Base-by-base conservation (phyloP, 192 early-diverging fungal species). In the Umbelopsis ramanniana region DNA sequence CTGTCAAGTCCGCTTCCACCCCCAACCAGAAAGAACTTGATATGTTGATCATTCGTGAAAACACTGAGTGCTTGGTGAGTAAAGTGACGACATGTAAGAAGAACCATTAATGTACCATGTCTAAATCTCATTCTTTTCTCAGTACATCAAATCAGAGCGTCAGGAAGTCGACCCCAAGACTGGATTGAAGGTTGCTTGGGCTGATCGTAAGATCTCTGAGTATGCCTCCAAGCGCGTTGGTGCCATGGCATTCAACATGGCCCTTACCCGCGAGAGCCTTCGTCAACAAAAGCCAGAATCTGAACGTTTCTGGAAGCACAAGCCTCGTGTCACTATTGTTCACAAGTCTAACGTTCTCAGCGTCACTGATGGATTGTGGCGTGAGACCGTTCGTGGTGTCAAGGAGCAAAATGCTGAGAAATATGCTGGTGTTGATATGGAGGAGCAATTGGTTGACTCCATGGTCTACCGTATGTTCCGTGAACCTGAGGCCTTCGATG, bases 391-490 rank as follows among this genome's bases (percentile, higher is more conserved):
- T 22, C 89, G 91, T 67, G 76, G 72, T 50, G 90, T 93, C 73
- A 87, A 94, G 71, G 86, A 88, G 46, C 79, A 84, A 66, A 91
- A 90, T 52, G 75, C 85, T 14, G 82, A 81, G 52, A 87, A 86
- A 68, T 85, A 79, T 57, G 73, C 78, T 45, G 74, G 77, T 45
- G 89, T 97, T 0, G 86, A 94, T 46, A 84, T 96, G 79, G 94
- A 99, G 72, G 97, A 99, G 83, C 97, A 99, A 82, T 86, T 99
- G 76, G 96, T 99, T 4, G 97, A 99, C 72, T 99, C 97, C 23
- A 99, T 99, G 97, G 97, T 99, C 74, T 94, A 98, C 80, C 94
- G 97, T 73, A 89, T 99, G 89, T 99, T 97, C 91, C 93, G 96
- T 71, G 97, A 97, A 77, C 96, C 97, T 53, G 87, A 98, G 46